These are phyloP conservation scores for Euphorbia pulcherrima DNA, from an alignment of 345 rosid genomes.

Conservation along the genomic window DNA sequence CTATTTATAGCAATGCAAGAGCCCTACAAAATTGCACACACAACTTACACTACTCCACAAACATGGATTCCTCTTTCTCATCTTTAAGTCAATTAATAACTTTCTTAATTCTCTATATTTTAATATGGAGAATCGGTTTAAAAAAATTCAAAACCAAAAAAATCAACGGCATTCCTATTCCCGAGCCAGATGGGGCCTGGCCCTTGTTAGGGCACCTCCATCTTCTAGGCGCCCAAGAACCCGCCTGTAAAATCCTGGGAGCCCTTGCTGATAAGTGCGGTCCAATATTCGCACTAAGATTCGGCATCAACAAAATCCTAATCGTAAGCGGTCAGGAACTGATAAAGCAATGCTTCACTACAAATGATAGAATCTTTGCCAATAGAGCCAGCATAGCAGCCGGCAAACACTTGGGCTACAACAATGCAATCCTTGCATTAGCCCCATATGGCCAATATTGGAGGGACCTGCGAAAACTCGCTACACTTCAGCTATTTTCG, in stretches of 20 bases:
- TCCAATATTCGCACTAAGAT: constrained; percentile 50
- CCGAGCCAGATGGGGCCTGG: constrained; percentile 51
- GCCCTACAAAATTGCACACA: not conserved
- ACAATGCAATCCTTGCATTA: constrained; percentile 43
- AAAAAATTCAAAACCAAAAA: not conserved
- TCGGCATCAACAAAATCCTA: constrained; percentile 36
- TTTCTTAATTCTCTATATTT: constrained; percentile 1
- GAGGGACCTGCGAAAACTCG: constrained; percentile 59
- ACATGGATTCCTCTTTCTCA: not conserved
- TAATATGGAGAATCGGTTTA: constrained; percentile 1
- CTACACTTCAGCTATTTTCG: constrained; percentile 52
- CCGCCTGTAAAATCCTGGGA: constrained; percentile 41
- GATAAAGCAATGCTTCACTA: constrained; percentile 47
- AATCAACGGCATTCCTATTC: constrained; percentile 14
- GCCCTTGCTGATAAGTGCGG: constrained; percentile 46
- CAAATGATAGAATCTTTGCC: constrained; percentile 48
- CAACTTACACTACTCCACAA: not conserved
- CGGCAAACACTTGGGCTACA: constrained; percentile 56
- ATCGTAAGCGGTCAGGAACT: constrained; percentile 44
- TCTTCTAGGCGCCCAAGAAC: constrained; percentile 36
- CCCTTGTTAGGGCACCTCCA: constrained; percentile 67
- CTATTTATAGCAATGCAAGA: too few species aligned
- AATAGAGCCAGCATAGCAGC: constrained; percentile 47
- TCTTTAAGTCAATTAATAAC: not conserved
- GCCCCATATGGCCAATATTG: constrained; percentile 63